phyloP scores from a whole-genome alignment of 208 protist species.

The Trichomonas vaginalis region DNA sequence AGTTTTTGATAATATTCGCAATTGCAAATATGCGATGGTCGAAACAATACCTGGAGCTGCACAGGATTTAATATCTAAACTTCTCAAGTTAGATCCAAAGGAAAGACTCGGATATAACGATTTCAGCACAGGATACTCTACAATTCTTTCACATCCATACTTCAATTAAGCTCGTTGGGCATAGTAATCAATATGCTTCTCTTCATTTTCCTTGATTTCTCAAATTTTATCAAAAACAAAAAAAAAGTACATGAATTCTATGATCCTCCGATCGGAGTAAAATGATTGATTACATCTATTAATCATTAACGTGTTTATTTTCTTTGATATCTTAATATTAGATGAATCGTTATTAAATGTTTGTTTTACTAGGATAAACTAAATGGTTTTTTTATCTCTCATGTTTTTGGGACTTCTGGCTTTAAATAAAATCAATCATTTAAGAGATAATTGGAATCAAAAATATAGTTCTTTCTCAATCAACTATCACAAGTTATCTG shows the following conservation, averaged over 20 bases:
- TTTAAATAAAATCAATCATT: not conserved
- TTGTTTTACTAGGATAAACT: not conserved
- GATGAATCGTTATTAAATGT: not conserved
- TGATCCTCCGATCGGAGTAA: too few species aligned
- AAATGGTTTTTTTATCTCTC: not conserved
- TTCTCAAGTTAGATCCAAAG: not conserved
- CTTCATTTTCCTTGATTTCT: too few species aligned
- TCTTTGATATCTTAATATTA: too few species aligned
- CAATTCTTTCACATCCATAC: not conserved
- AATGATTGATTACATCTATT: too few species aligned
- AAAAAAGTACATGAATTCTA: too few species aligned
- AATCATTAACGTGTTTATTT: too few species aligned
- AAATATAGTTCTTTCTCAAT: not conserved
- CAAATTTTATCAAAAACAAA: too few species aligned
- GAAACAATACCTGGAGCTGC: not conserved
- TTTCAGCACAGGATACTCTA: not conserved
- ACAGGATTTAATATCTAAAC: not conserved
- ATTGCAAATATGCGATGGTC: not conserved
- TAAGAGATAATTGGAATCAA: not conserved
- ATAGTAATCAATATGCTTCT: too few species aligned
- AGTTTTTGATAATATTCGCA: not conserved
- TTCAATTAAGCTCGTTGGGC: not conserved
- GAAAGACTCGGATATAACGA: not conserved
- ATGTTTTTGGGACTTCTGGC: not conserved
- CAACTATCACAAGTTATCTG: not conserved